Evolutionary conservation across 2,329 filamentous ascomycete species (phyloP).

Genomic region (Botrytis fragariae): DNA sequence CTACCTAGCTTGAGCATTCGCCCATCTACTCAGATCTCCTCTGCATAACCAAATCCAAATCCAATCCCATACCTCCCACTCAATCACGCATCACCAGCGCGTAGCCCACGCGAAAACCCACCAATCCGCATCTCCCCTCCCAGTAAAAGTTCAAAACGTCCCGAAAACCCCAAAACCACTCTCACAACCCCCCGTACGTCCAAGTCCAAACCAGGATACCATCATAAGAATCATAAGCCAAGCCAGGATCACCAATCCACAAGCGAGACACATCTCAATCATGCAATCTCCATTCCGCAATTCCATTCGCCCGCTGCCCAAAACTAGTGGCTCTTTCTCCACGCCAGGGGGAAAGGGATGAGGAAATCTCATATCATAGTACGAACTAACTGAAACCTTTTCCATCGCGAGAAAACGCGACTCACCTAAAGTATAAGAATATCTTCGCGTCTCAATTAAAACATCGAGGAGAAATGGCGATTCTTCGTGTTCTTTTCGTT

Average conservation of each 20-base stretch:
- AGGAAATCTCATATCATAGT: neutral
- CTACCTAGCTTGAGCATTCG: neutral
- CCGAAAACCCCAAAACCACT: neutral
- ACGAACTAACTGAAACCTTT: neutral
- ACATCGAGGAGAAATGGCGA: neutral
- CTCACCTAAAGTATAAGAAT: neutral
- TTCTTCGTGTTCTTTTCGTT: neutral
- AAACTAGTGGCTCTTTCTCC: neutral
- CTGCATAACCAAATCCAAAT: neutral
- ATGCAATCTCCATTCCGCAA: neutral
- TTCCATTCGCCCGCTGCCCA: neutral
- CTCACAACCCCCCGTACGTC: neutral
- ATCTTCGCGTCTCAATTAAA: neutral
- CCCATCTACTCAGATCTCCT: neutral
- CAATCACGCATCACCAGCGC: neutral
- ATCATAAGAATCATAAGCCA: neutral
- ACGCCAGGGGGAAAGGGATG: neutral
- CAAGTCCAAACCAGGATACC: neutral
- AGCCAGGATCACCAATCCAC: neutral
- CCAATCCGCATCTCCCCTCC: neutral
- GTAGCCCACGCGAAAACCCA: neutral
- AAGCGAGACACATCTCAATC: slow-evolving; percentile 7
- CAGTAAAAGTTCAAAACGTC: neutral
- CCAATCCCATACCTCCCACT: neutral
- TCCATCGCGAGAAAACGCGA: slow-evolving; percentile 10